Conservation (phyloP, 2,329 filamentous ascomycete genomes). For the Cercospora sp. region DNA sequence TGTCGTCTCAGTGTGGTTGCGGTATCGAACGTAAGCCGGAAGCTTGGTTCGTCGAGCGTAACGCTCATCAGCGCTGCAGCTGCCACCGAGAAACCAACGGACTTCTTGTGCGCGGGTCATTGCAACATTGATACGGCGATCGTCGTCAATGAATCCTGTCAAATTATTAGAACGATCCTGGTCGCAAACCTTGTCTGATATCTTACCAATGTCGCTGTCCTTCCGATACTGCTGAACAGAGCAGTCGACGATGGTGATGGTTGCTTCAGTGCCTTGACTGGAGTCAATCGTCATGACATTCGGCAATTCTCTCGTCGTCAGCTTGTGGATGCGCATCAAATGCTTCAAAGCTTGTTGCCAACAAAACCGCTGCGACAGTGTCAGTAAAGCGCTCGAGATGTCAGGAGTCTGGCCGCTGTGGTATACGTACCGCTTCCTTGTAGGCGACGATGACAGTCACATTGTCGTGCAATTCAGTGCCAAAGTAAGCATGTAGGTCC, state of each 20-base stretch:
- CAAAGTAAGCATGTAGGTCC: conserved; percentile 18
- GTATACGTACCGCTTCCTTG: conserved; percentile 17
- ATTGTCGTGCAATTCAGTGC: conserved; percentile 10
- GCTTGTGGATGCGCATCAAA: conserved; percentile 5
- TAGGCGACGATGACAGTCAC: conserved; percentile 27
- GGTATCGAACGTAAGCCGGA: conserved; percentile 14
- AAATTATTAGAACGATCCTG: not conserved
- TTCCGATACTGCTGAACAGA: conserved; percentile 16
- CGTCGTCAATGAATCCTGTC: conserved; percentile 21
- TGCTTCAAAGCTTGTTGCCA: conserved; percentile 15
- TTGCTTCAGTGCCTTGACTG: conserved; percentile 21
- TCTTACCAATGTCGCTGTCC: conserved; percentile 11
- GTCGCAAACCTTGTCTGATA: not conserved
- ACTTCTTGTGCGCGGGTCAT: conserved; percentile 22
- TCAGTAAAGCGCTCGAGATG: not conserved
- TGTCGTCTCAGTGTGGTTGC: not conserved
- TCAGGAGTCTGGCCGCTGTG: not conserved
- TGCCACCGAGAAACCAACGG: conserved; percentile 21
- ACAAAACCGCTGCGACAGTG: conserved; percentile 4
- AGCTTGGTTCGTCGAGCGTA: not conserved
- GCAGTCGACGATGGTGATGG: conserved; percentile 24
- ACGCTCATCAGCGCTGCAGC: conserved; percentile 6
- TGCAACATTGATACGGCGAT: conserved; percentile 22
- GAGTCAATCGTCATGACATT: conserved; percentile 23
- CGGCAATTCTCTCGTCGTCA: conserved; percentile 15